Base-by-base conservation (phyloP, 2,329 filamentous ascomycete species). In the Aspergillus puulaauensis region DNA sequence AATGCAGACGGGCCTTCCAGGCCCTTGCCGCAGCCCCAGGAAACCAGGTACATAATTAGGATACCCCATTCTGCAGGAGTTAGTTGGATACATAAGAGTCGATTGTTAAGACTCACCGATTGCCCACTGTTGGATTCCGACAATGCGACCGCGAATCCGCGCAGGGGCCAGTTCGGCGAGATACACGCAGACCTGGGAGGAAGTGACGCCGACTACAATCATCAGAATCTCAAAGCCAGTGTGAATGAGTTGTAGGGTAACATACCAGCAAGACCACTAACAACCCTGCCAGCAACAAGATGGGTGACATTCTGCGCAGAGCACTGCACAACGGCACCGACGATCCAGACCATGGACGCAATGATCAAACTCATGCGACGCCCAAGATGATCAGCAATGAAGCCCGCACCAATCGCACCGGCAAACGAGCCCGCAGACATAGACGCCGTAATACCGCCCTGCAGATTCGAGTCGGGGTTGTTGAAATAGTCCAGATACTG, bases 361-460 rank as follows among this genome's bases (percentile, higher is more conserved):
- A 73, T 48, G 45, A 75, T 71, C 35, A 77, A 79, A 4, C 80
- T 73, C 14, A 68, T 73, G 52, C 81, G 69, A 53, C 75, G 74
- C 33, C 75, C 75, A 12, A 73, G 61, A 19, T 56, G 53, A 54
- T 77, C 74, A 2, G 73, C 74, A 23, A 75, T 50, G 4, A 64
- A 69, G 17, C 73, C 75, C n/a, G 73, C 73, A 23, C 60, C 64
- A 14, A 75, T 73, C 43, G 87, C 83, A 60, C 86, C 88, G 23
- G 87, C 72, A 77, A 86, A 90, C 0, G 87, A 90, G 35, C 88
- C 88, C 53, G 82, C 87, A 21, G 88, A 84, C 86, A 90, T 90
- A 49, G 86, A 78, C 21, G 88, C 87, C 0, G 85, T 87, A 67
- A 90, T 90, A 76, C 72, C 73, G 15, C 73, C 73, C 58, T 75